Evolutionary conservation across 2,329 filamentous ascomycete species (phyloP).

Genomic region (Colletotrichum sojae): DNA sequence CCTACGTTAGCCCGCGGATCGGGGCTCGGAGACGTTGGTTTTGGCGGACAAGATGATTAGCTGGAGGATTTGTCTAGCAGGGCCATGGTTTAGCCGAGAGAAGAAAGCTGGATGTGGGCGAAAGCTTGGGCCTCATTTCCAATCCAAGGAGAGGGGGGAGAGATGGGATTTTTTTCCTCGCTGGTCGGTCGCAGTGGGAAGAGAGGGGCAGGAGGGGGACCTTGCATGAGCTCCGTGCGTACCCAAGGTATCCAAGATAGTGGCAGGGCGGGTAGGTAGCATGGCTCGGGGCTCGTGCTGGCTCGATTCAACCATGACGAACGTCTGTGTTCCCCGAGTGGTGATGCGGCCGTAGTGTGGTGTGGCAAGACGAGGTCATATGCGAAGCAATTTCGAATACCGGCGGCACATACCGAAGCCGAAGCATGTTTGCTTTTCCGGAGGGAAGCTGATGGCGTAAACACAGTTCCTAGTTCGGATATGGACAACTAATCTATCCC

Average conservation of each 20-base stretch:
- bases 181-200: neutral
- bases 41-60: too few relatives aligned
- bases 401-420: too few relatives aligned
- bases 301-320: conserved; percentile 20
- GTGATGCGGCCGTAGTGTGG: neutral
- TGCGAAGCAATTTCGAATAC: too few relatives aligned
- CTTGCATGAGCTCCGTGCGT: conserved; percentile 35
- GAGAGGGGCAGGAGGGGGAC: conserved; percentile 30
- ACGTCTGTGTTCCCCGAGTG: conserved; percentile 21
- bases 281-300: conserved; percentile 1
- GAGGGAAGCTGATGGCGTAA: too few relatives aligned
- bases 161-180: conserved; percentile 20
- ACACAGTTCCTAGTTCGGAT: too few relatives aligned
- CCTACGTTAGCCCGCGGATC: neutral
- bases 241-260: neutral
- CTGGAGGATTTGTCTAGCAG: too few relatives aligned
- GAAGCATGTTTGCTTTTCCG: too few relatives aligned
- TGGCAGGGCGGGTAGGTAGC: conserved; percentile 30
- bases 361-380: neutral
- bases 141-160: conserved; percentile 2
- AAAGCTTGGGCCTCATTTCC: conserved; percentile 32
- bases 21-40: too few relatives aligned
- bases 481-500: too few relatives aligned
- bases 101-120: neutral
- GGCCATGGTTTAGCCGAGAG: neutral